Percentiles rank a stretch among this genome's conserved stretches.
These are phyloP conservation scores for Priceomyces medius DNA, from an alignment of 805 yeast species.

Conservation along the genomic window DNA sequence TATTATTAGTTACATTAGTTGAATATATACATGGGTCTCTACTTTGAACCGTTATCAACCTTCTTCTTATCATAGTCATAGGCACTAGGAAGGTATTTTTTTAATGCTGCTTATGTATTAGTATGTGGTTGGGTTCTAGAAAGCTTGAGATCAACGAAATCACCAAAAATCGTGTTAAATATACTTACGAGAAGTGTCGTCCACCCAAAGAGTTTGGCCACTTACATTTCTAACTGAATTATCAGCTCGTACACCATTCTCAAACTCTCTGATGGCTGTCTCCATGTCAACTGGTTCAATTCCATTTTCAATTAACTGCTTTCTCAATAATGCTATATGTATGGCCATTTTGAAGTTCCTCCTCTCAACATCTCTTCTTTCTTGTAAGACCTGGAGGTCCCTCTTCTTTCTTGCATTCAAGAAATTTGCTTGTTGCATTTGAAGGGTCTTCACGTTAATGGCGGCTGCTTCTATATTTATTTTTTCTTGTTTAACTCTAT, in stretches of 20 bases:
- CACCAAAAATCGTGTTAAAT: not conserved
- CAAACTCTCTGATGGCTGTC: slow-evolving; percentile 54
- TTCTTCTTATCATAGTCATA: slow-evolving; percentile 55
- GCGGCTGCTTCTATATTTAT: slow-evolving; percentile 33
- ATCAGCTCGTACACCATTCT: slow-evolving; percentile 56
- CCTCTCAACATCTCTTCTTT: slow-evolving; percentile 46
- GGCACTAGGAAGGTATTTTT: slow-evolving; percentile 54
- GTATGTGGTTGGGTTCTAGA: slow-evolving; percentile 9
- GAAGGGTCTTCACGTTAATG: slow-evolving; percentile 36
- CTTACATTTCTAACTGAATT: slow-evolving; percentile 54
- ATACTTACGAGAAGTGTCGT: slow-evolving; percentile 44
- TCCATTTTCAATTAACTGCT: slow-evolving; percentile 59
- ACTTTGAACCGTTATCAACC: slow-evolving; percentile 9
- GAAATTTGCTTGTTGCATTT: slow-evolving; percentile 48
- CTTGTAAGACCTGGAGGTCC: slow-evolving; percentile 52
- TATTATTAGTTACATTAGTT: slow-evolving; percentile 1
- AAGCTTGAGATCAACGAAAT: not conserved
- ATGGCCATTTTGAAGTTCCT: slow-evolving; percentile 59
- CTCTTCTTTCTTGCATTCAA: slow-evolving; percentile 51
- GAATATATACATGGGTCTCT: slow-evolving; percentile 9
- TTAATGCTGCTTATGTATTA: slow-evolving; percentile 31
- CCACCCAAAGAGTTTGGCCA: slow-evolving; percentile 59
- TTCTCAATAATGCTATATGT: slow-evolving; percentile 64
- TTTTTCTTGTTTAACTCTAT: slow-evolving; percentile 39
- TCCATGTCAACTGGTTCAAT: slow-evolving; percentile 57